These are phyloP conservation scores for Sistotremastrum suecicum DNA, from an alignment of 768 basidiomycete species.

Conservation along the genomic window DNA sequence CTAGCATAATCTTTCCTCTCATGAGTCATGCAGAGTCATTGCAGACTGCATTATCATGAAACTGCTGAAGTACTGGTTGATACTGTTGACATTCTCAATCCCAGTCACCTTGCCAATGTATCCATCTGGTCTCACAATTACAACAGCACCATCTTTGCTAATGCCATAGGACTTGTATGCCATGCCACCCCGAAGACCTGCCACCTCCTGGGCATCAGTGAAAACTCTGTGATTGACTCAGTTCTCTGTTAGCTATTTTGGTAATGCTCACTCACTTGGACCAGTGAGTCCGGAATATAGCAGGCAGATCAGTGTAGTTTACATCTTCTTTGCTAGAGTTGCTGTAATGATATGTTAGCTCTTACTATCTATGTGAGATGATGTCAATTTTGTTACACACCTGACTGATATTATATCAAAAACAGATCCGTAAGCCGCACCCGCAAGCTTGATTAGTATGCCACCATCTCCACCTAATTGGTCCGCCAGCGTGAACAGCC, in stretches of 20 bases:
- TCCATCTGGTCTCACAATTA: slow-evolving; percentile 13
- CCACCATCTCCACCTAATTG: slow-evolving; percentile 15
- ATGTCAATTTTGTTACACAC: slow-evolving; percentile 21
- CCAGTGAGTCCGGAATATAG: slow-evolving; percentile 39
- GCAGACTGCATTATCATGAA: background rate
- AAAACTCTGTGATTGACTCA: slow-evolving; percentile 6
- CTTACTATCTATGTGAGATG: slow-evolving; percentile 23
- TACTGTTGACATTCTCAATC: slow-evolving; percentile 5
- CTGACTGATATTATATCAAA: slow-evolving; percentile 21
- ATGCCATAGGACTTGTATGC: slow-evolving; percentile 11
- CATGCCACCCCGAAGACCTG: slow-evolving; percentile 7
- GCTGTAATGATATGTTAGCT: background rate
- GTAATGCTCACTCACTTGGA: slow-evolving; percentile 29
- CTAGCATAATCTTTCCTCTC: too few species aligned
- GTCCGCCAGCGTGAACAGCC: slow-evolving; percentile 19
- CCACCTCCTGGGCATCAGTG: slow-evolving; percentile 7
- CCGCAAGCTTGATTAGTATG: slow-evolving; percentile 19
- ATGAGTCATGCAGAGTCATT: too few species aligned
- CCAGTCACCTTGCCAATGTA: slow-evolving; percentile 10
- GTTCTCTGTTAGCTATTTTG: background rate
- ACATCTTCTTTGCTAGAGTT: slow-evolving; percentile 21
- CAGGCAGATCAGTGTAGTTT: slow-evolving; percentile 32
- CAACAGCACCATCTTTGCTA: slow-evolving; percentile 6
- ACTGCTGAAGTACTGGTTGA: slow-evolving; percentile 2
- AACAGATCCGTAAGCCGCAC: slow-evolving; percentile 11